Percentiles rank a stretch among this genome's conserved stretches.
phyloP scores from a whole-genome alignment of 345 rosid genomes.

The Populus pruinosa region DNA sequence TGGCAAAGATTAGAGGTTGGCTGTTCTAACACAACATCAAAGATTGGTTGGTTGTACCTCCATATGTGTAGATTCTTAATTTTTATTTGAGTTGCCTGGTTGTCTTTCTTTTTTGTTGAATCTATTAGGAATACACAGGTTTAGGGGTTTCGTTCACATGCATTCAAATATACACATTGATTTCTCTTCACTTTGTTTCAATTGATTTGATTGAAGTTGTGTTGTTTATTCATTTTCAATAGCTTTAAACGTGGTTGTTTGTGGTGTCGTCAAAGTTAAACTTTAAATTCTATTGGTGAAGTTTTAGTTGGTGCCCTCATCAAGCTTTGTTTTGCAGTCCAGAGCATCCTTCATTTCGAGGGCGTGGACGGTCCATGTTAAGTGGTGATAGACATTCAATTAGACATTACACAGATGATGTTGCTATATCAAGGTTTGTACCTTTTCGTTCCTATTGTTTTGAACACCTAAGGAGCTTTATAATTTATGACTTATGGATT shows the following conservation, averaged over 20 bases:
- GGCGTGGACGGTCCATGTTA: conserved; percentile 73
- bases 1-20: not conserved
- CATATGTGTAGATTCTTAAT: not conserved
- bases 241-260: not conserved
- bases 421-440: conserved; percentile 64
- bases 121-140: not conserved
- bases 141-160: not conserved
- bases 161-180: not conserved
- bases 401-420: conserved; percentile 60
- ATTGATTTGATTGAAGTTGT: not conserved
- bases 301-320: not conserved
- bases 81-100: not conserved
- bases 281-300: not conserved
- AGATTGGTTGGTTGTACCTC: not conserved
- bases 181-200: not conserved
- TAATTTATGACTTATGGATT: not conserved
- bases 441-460: not conserved
- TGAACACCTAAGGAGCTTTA: not conserved
- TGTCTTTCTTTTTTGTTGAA: not conserved
- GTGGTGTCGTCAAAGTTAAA: not conserved
- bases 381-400: conserved; percentile 66
- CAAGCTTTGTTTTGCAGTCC: conserved; percentile 56
- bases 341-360: conserved; percentile 78
- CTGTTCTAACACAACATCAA: not conserved
- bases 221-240: not conserved